Evolutionary conservation across 2,329 filamentous ascomycete genomes (phyloP), one percentile per base, ranked within the genome.

Genomic region (Alternaria arbusti): DNA sequence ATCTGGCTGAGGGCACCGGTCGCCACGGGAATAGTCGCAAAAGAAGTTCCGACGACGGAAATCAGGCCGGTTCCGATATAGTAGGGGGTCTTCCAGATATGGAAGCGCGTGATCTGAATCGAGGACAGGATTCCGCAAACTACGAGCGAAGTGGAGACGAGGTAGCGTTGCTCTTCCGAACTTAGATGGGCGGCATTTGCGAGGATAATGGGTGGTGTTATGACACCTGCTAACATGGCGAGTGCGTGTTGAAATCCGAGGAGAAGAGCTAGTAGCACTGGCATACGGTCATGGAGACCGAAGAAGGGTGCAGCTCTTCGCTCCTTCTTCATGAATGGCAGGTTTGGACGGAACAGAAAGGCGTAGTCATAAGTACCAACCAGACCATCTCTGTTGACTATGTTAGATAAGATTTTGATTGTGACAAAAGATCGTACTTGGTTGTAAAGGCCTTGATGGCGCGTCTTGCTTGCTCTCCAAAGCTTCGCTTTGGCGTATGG

Each of bases 291-390:
- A 71, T 95, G 87, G 43, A 95, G 87, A n/a, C 92, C 92, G 73
- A 95, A 96, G 79, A 96, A 96, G 0, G 92, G 92, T 30, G 90
- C 88, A n/a, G 85, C 83, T 67, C 83, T 81, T 15, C 82, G 82
- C 9, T 78, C 73, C 77, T 87, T 88, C 75, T 87, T 89, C 85
- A 96, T 89, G 79, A 97, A 97, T 0, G 94, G 94, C 22, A 97
- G 81, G 70, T 92, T 94, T 1, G 86, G 92, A 22, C 84, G 88
- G 84, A 97, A 97, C 44, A 97, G 89, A 74, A 94, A 96, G 36
- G 79, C 91, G 86, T 97, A 97, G 85, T 97, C 91, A 80, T 97
- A 97, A 72, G 89, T 86, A 66, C 94, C 94, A 59, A 97, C 80
- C 25, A 97, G 85, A 12, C 94, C 94, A 1, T 94, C 86, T 65